A percentile compares a stretch with the other conserved stretches of the same genome.
These are phyloP conservation scores for Dactylellina haptotyla DNA, from an alignment of 2,329 filamentous ascomycete species.

Conservation along the genomic window DNA sequence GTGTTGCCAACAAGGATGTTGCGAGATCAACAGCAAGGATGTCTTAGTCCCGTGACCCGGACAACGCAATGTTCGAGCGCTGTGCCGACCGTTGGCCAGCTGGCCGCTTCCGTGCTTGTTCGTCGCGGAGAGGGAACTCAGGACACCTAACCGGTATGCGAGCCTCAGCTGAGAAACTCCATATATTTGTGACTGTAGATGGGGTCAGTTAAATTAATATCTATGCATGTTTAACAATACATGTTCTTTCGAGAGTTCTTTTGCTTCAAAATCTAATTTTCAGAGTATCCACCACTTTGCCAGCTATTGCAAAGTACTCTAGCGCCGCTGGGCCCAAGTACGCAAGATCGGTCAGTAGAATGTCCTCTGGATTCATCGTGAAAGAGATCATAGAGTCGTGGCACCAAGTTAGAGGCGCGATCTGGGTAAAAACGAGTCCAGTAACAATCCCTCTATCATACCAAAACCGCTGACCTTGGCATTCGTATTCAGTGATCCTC, in stretches of 20 bases:
- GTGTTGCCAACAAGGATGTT: background rate
- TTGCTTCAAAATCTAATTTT: conserved; percentile 11
- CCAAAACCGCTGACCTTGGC: conserved; percentile 6
- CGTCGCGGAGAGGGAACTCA: background rate
- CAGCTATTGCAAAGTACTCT: conserved; percentile 17
- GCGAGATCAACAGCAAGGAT: background rate
- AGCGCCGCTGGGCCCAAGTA: conserved; percentile 9
- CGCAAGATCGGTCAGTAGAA: conserved; percentile 4
- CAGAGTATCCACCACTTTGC: conserved; percentile 9
- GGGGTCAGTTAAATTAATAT: too few relatives aligned
- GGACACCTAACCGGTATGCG: background rate
- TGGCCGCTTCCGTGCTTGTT: too few relatives aligned
- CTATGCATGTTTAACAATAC: too few relatives aligned
- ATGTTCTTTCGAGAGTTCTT: background rate
- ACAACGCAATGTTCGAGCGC: background rate
- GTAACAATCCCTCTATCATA: conserved; percentile 35
- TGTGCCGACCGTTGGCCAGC: conserved; percentile 1
- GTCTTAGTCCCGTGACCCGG: background rate
- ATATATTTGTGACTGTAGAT: too few relatives aligned
- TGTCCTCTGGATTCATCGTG: conserved; percentile 14
- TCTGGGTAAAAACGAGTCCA: conserved; percentile 35
- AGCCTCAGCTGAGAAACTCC: too few relatives aligned
- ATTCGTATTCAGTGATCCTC: conserved; percentile 30
- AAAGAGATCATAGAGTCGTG: conserved; percentile 29
- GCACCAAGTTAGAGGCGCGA: conserved; percentile 41